Conservation (phyloP, 768 basidiomycete genomes). For the Lyophyllum shimeji region DNA sequence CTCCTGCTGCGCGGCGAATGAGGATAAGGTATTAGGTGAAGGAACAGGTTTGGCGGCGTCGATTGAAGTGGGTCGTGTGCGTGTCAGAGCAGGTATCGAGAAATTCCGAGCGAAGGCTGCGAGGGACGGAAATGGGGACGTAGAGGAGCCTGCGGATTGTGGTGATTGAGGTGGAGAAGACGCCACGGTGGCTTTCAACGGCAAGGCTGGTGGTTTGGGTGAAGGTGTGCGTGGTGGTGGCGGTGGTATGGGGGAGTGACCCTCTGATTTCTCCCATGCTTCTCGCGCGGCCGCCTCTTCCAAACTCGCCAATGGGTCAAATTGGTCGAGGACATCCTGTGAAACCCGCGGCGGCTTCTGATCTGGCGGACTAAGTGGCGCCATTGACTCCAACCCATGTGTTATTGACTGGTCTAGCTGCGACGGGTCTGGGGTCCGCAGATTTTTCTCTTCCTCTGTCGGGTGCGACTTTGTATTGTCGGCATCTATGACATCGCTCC, state of each 20-base stretch:
- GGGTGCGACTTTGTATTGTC: conserved; percentile 16
- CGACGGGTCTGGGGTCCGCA: conserved; percentile 43
- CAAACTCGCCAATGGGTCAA: conserved; percentile 62
- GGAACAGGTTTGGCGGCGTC: conserved; percentile 60
- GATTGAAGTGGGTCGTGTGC: conserved; percentile 57
- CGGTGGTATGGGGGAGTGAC: conserved; percentile 56
- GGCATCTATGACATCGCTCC: conserved; percentile 31
- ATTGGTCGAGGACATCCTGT: conserved; percentile 56
- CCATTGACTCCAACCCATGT: conserved; percentile 31
- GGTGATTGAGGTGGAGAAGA: conserved; percentile 26
- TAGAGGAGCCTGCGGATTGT: conserved; percentile 29
- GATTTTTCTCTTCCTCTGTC: conserved; percentile 19
- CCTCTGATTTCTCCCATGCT: conserved; percentile 64
- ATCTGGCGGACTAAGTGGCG: conserved; percentile 16
- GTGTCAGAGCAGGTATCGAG: conserved; percentile 48
- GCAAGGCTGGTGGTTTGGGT: conserved; percentile 33
- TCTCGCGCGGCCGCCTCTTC: conserved; percentile 61
- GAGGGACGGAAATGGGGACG: conserved; percentile 58
- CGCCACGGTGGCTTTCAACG: conserved; percentile 32
- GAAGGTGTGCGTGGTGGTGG: conserved; percentile 43
- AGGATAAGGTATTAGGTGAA: conserved; percentile 54
- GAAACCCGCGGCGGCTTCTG: conserved; percentile 24
- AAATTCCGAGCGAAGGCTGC: conserved; percentile 68
- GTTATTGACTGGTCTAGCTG: conserved; percentile 40
- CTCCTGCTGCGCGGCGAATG: conserved; percentile 53